Evolutionary conservation across 2,329 filamentous ascomycete genomes (phyloP), one percentile per base, ranked within the genome.

Genomic region (Aspergillus amoenus): DNA sequence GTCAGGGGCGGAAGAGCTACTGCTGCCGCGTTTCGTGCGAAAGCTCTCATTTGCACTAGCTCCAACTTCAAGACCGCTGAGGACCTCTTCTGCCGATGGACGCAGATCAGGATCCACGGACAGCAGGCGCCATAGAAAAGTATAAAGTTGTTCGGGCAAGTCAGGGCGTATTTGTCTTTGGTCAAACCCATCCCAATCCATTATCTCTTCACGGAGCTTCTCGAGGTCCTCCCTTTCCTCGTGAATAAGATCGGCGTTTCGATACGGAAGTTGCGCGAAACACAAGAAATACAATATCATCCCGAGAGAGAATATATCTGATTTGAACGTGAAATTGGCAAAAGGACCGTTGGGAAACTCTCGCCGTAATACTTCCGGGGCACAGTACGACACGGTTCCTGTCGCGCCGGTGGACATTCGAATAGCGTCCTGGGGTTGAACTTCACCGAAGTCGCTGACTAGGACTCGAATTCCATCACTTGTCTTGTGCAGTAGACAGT

Each of bases 281-380:
- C 94, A 99, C 82, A 99, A 89, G 70, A 99, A 99, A 73, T 97
- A 96, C 3, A 99, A 82, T 55, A 97, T 97, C 93, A 99, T 97
- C 48, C 94, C 94, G 0, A 99, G 79, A 1, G 93, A 97, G 74
- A 99, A 99, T n/a, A 99, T 89, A 69, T 99, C 94, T 0, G 93
- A 97, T 70, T 97, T 99, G 24, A 91, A 93, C 0, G 92, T 96
- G 68, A 99, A 99, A 70, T 97, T 96, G 7, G 90, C 92, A 66
- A 90, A 93, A 1, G 83, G 83, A 0, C 93, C 93, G 27, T 80
- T 81, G 0, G 83, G 76, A 43, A 71, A 74, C 37, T 82, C 88
- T 63, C 84, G 83, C 50, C 84, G 86, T 30, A 99, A 79, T 0
- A 99, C 95, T 73, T 99, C 94, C 0, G 94, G 94, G 0, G 94